A percentile compares a stretch with the other conserved stretches of the same genome.
phyloP scores from a whole-genome alignment of 2,329 filamentous ascomycete species.

The Aspergillus versicolor region DNA sequence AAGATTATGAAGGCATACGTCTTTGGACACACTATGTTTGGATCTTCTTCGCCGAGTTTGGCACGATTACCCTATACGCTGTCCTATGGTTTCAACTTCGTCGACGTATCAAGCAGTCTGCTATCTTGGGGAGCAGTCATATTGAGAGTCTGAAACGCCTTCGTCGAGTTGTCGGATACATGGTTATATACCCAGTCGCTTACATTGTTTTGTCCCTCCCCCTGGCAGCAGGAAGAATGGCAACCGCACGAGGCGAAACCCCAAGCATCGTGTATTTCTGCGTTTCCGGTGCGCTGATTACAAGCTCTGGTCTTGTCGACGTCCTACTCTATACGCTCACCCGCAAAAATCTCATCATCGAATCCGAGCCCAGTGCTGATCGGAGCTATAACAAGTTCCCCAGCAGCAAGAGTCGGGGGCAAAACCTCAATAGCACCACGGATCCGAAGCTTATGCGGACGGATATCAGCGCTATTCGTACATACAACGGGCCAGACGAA shows the following conservation, averaged over 20 bases:
- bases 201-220: slow-evolving; percentile 67
- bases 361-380: slow-evolving; percentile 46
- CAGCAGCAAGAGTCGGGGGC: slow-evolving; percentile 27
- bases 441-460: slow-evolving; percentile 23
- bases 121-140: slow-evolving; percentile 37
- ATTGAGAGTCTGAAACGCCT: slow-evolving; percentile 39
- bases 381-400: slow-evolving; percentile 33
- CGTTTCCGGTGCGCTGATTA: slow-evolving; percentile 56
- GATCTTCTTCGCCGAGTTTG: slow-evolving; percentile 56
- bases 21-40: slow-evolving; percentile 56
- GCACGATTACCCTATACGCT: slow-evolving; percentile 50
- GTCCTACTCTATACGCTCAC: slow-evolving; percentile 60
- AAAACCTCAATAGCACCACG: slow-evolving; percentile 33
- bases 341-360: slow-evolving; percentile 54
- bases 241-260: slow-evolving; percentile 33
- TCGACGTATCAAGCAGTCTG: slow-evolving; percentile 41
- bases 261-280: slow-evolving; percentile 48
- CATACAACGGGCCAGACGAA: slow-evolving; percentile 15
- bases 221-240: slow-evolving; percentile 52
- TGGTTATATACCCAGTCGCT: slow-evolving; percentile 48
- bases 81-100: slow-evolving; percentile 52
- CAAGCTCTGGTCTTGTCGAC: slow-evolving; percentile 60
- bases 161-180: slow-evolving; percentile 46
- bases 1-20: slow-evolving; percentile 45
- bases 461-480: slow-evolving; percentile 23